Evolutionary conservation across 495 filamentous ascomycete species (phyloP).

Genomic region (Penicillium manginii): DNA sequence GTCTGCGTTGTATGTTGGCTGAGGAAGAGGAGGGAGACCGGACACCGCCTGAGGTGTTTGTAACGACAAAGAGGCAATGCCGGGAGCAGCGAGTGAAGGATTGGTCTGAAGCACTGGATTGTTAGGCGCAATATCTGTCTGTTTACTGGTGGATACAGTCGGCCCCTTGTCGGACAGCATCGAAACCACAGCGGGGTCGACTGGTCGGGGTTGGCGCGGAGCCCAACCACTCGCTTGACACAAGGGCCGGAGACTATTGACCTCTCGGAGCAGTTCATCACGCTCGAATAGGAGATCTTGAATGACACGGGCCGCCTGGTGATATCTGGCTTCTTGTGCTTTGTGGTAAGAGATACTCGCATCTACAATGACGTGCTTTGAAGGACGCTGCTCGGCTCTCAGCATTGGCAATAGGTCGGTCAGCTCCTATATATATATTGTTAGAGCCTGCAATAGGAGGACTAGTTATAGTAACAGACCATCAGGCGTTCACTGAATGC

Average conservation of each 20-base stretch:
- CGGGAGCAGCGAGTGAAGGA: not conserved
- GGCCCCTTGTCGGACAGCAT: slow-evolving; percentile 5
- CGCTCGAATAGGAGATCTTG: slow-evolving; percentile 14
- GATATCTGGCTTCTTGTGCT: slow-evolving; percentile 12
- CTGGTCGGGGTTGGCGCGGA: slow-evolving; percentile 19
- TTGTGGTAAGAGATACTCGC: slow-evolving; percentile 22
- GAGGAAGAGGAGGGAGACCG: not conserved
- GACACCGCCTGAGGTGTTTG: not conserved
- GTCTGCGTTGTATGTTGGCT: slow-evolving; percentile 1
- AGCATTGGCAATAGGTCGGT: slow-evolving; percentile 17
- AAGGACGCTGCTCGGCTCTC: slow-evolving; percentile 15
- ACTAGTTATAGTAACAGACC: not conserved
- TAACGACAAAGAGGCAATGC: not conserved
- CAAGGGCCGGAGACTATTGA: slow-evolving; percentile 18
- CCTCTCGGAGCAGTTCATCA: slow-evolving; percentile 15
- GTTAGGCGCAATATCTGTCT: not conserved
- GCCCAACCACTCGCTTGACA: slow-evolving; percentile 11
- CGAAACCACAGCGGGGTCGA: slow-evolving; percentile 16
- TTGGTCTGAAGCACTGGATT: not conserved
- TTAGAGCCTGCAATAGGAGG: not conserved
- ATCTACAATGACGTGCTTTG: slow-evolving; percentile 24
- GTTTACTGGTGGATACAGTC: not conserved
- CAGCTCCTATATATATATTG: slow-evolving; percentile 11
- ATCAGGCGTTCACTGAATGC: slow-evolving; percentile 20
- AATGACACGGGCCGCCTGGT: slow-evolving; percentile 5